Percentiles rank a stretch among this genome's conserved stretches.
Conservation (phyloP, 1,139 yeast genomes). For the Petasospora fabianii region DNA sequence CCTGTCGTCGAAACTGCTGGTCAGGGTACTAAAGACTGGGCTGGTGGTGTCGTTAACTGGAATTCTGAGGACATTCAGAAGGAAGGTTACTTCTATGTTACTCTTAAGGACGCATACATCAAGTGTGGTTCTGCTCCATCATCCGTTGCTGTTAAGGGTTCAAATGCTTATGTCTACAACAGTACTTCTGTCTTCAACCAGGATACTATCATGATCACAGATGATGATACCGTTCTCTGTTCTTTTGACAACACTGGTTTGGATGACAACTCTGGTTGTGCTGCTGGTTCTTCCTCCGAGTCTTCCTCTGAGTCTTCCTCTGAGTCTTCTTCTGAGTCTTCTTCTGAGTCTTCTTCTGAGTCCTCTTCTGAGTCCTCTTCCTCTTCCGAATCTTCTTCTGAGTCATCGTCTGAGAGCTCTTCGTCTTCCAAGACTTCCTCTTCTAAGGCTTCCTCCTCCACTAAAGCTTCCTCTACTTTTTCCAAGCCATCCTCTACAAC, state of each 20-base stretch:
- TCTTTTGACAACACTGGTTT: slow-evolving; percentile 61
- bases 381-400: background rate
- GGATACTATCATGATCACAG: slow-evolving; percentile 52
- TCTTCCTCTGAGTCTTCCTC: slow-evolving; percentile 25
- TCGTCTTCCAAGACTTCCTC: slow-evolving; percentile 3
- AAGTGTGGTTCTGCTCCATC: slow-evolving; percentile 68
- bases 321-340: slow-evolving; percentile 14
- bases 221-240: slow-evolving; percentile 57
- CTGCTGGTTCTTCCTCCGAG: slow-evolving; percentile 11
- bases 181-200: slow-evolving; percentile 41
- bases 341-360: slow-evolving; percentile 27
- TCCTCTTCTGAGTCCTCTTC: slow-evolving; percentile 11
- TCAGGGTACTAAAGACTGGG: slow-evolving; percentile 85
- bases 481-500: slow-evolving; percentile 1
- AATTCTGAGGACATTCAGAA: slow-evolving; percentile 62
- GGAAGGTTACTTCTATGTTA: slow-evolving; percentile 75
- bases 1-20: slow-evolving; percentile 77
- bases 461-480: slow-evolving; percentile 4
- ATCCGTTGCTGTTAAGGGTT: slow-evolving; percentile 39
- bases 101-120: slow-evolving; percentile 55
- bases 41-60: slow-evolving; percentile 90
- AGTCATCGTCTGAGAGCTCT: slow-evolving; percentile 4
- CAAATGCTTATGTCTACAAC: slow-evolving; percentile 57
- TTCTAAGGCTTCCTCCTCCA: slow-evolving; percentile 1
- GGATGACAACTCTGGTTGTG: slow-evolving; percentile 40